Conservation (phyloP, 176 grass and related monocot genomes). For the Pontederia paniculata region DNA sequence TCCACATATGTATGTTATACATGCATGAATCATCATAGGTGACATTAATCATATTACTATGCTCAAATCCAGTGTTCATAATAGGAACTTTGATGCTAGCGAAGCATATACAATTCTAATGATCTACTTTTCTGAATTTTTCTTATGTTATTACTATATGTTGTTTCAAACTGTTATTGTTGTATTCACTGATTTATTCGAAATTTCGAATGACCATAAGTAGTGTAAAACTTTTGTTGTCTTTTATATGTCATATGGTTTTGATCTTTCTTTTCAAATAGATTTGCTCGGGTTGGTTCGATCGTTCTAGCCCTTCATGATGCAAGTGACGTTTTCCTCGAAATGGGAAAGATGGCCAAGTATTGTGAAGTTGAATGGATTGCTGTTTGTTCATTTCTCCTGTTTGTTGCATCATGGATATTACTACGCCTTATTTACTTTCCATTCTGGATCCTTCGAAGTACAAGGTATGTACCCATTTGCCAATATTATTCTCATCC, state of each 20-base stretch:
- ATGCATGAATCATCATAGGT: too few relatives aligned
- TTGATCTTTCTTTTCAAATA: not conserved
- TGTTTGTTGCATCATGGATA: constrained; percentile 9
- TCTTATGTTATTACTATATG: too few relatives aligned
- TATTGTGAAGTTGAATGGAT: not conserved
- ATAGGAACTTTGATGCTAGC: too few relatives aligned
- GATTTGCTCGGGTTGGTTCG: constrained; percentile 9
- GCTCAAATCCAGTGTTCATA: too few relatives aligned
- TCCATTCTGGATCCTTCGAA: constrained; percentile 10
- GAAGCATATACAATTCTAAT: too few relatives aligned
- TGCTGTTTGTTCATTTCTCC: not conserved
- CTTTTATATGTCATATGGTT: not conserved
- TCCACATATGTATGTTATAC: too few relatives aligned
- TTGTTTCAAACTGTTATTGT: too few relatives aligned
- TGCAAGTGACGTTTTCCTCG: constrained; percentile 5
- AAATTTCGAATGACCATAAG: not conserved
- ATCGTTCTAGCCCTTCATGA: constrained; percentile 9
- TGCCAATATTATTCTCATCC: not conserved
- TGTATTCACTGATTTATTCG: too few relatives aligned
- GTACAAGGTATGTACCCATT: constrained; percentile 2
- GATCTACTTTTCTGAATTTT: too few relatives aligned
- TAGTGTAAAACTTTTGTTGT: not conserved
- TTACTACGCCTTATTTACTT: not conserved
- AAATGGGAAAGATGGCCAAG: not conserved
- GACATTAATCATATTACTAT: too few relatives aligned